Base-by-base conservation (phyloP, 2,329 filamentous ascomycete species). In the Thyridium curvatum region DNA sequence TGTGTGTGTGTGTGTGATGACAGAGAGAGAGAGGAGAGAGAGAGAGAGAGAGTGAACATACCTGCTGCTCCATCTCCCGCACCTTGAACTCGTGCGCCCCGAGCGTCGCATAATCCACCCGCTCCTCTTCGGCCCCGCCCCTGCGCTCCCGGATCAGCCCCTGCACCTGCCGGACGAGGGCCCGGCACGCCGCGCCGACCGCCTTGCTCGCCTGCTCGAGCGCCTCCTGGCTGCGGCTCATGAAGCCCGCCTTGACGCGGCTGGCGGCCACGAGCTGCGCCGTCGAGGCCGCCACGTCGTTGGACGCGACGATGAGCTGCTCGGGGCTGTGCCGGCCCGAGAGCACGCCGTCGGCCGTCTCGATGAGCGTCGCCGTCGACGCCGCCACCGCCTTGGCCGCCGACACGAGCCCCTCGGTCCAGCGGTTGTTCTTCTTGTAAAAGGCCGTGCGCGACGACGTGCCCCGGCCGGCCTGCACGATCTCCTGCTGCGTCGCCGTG, bases 371-470 rank as follows among this genome's bases (percentile, higher is more conserved):
- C 66, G 96, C 97, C 10, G 93, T 98, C 13, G 89, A 94, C 2
- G 77, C 77, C 3, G 93, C 93, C 14, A 98, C 93, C 1, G 93
- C 93, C 68, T 98, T 98, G 47, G 93, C 91, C 1, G 93, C 93
- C 30, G 88, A 95, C 58, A 98, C 96, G 44, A 98, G 79, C 35
- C 93, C 93, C 58, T 98, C 93, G 0, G 93, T 98, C 93, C 93
- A 98, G 38, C 93, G 80, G 67, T 97, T 98, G 76, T 98, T 96
- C 72, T 97, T 97, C 77, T 97, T 97, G 81, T 98, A 98, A 64
- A 98, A 98, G 17, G 90, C 89, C 2, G 90, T 94, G 41, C 83
- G 79, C 33, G 88, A 94, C 37, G 86, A 87, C 18, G 83, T 85
- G 29, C 93, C 93, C 15, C 86, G 83, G 8, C 93, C 93, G 46